phyloP scores from a whole-genome alignment of 331 rosid species.

The Stylosanthes scabra region DNA sequence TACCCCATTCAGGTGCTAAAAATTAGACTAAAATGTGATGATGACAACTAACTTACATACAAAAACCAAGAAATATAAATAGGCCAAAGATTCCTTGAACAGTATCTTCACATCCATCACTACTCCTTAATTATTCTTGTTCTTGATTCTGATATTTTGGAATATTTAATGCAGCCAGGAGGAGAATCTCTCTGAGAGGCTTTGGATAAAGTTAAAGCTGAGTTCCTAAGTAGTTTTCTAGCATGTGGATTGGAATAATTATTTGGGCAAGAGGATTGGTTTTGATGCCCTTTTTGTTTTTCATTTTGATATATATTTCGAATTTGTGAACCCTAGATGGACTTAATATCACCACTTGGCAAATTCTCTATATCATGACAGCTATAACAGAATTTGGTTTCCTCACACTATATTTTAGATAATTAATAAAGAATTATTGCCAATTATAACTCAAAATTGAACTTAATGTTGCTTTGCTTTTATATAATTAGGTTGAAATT shows the following conservation, averaged over 20 bases:
- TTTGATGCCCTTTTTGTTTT: slow-evolving; percentile 26
- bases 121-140: slow-evolving; percentile 42
- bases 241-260: slow-evolving; percentile 62
- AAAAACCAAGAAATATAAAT: slow-evolving; percentile 36
- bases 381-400: too few species aligned
- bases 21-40: slow-evolving; percentile 35
- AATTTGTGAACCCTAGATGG: slow-evolving; percentile 35
- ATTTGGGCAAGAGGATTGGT: slow-evolving; percentile 43
- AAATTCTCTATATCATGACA: slow-evolving; percentile 42
- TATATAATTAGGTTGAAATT: too few species aligned
- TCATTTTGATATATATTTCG: too few species aligned
- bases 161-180: slow-evolving; percentile 57
- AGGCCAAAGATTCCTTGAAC: slow-evolving; percentile 48
- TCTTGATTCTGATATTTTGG: slow-evolving; percentile 59
- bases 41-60: too few species aligned
- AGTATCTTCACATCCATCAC: slow-evolving; percentile 53
- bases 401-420: too few species aligned
- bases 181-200: slow-evolving; percentile 47
- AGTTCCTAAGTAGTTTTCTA: slow-evolving; percentile 59
- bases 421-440: too few species aligned
- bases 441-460: too few species aligned
- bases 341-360: slow-evolving; percentile 45
- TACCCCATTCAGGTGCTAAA: slow-evolving; percentile 37
- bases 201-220: slow-evolving; percentile 56
- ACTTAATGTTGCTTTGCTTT: too few species aligned